Evolutionary conservation across 2,329 filamentous ascomycete genomes (phyloP), one percentile per base, ranked within the genome.

Genomic region (Monosporascus ibericus): DNA sequence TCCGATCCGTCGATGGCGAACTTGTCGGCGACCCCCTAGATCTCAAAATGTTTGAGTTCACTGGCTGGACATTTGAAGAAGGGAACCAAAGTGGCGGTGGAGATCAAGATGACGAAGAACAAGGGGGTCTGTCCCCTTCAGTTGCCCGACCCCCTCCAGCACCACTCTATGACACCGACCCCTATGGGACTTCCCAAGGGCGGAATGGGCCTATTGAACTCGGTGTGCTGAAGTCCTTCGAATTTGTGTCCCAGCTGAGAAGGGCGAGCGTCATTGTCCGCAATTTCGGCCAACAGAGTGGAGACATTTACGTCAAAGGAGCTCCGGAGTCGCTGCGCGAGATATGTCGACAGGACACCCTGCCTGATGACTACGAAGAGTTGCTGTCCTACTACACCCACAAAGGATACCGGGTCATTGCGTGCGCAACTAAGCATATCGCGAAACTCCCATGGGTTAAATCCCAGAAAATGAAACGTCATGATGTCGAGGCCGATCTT

Each of bases 21-120:
- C 80, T 97, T 40, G 80, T 99, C 36, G 94, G 94, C 1, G 94
- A 99, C 64, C 94, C 95, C 5, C 76, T 99, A 2, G 94, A 99
- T 68, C 78, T 96, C 52, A 97, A 97, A 68, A 99, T 99, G 94
- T 99, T 99, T 66, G 87, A 96, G 58, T 99, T 96, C 61, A 97
- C 94, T 0, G 81, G 82, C 6, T 99, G 94, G 94, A 81, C 83
- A 3, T 99, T 90, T 61, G 88, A 96, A 67, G 94, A 99, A 73
- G 90, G 91, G 2, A 85, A 85, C 46, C 85, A 92, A 60, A 79
- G 79, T 49, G 71, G 77, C 24, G 80, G 78, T 27, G 42, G 42
- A 27, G 82, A 82, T 49, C 78, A 77, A 42, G 84, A 88, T 48
- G 86, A 90, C 20, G 89, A 92, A 47, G 87, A 92, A 53, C 86